A percentile compares a stretch with the other conserved stretches of the same genome.
These are phyloP conservation scores for Colletotrichum sp. DNA, from an alignment of 2,329 filamentous ascomycete species.

Conservation along the genomic window DNA sequence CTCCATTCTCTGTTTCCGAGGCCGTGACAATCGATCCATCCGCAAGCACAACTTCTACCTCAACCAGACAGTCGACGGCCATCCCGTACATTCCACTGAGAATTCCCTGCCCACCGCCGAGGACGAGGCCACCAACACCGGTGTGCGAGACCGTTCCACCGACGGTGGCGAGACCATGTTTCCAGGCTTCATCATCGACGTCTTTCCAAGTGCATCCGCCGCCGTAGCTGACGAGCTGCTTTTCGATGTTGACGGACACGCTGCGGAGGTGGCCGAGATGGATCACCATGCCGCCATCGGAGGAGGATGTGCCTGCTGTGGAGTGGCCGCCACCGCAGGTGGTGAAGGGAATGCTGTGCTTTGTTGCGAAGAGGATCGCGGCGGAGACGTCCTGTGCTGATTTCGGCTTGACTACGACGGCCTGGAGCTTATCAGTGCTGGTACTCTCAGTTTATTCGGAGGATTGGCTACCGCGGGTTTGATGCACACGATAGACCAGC, in stretches of 20 bases:
- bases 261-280: conserved; percentile 56
- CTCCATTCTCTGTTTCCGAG: conserved; percentile 46
- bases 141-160: conserved; percentile 69
- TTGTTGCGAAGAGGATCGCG: conserved; percentile 47
- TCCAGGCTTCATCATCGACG: conserved; percentile 55
- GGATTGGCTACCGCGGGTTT: conserved; percentile 32
- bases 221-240: conserved; percentile 50
- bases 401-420: conserved; percentile 47
- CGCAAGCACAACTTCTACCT: conserved; percentile 42
- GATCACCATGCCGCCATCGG: conserved; percentile 59
- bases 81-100: conserved; percentile 60
- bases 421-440: conserved; percentile 31
- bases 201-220: conserved; percentile 60
- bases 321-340: conserved; percentile 63
- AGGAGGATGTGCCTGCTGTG: conserved; percentile 51
- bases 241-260: conserved; percentile 50
- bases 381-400: conserved; percentile 43
- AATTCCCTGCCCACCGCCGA: conserved; percentile 65
- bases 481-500: conserved; percentile 41
- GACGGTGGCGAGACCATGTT: conserved; percentile 60
- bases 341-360: conserved; percentile 51
- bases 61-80: conserved; percentile 44
- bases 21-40: conserved; percentile 38
- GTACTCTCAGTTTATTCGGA: not conserved
- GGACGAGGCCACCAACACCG: conserved; percentile 62